Evolutionary conservation across 371 early-diverging fungal genomes (phyloP), one percentile per base, ranked within the genome.

Genomic region (Mucor indicus): DNA sequence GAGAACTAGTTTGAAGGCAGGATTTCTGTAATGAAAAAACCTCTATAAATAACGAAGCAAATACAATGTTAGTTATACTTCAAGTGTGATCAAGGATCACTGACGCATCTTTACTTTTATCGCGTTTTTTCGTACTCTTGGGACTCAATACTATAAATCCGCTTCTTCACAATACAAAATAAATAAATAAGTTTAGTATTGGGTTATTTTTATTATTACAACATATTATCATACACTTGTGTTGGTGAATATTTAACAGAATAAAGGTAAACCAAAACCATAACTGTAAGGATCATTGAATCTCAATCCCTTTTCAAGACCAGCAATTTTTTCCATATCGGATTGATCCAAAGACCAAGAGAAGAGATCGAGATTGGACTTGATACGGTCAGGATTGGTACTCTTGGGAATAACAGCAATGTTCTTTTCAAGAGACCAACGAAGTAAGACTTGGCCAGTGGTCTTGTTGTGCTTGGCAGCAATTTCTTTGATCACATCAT

Each of bases 331-430:
- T 12, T 60, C 49, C 38, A 65, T 30, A 16, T 68, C 72, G 1
- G 57, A 50, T 10, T 51, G 39, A 29, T 62, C 57, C 45, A 72
- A 44, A 4, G 48, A 23, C 54, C 56, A 65, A n/a, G 49, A 49
- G 21, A 60, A 56, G 33, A 68, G 13, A 27, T 65, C 67, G 22
- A 60, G 46, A 50, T 72, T 72, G 38, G 55, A 33, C 23, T 53
- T 55, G 52, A 85, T 67, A 31, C 85, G 69, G 1, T 60, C 59
- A 3, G 53, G 53, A 42, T 75, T 64, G n/a, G 62, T 51, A 38
- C 73, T 73, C 60, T 89, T 89, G 33, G 89, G 89, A 39, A 89
- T 84, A 30, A 82, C 81, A 20, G 65, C 72, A 41, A 73, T 31
- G 24, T 73, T 63, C 44, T 65, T 67, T 43, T 80, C 71, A 40